A percentile compares a stretch with the other conserved stretches of the same genome.
Evolutionary conservation across 352 stramenopile genomes (phyloP).

Genomic region (Globisporangium sylvaticum): DNA sequence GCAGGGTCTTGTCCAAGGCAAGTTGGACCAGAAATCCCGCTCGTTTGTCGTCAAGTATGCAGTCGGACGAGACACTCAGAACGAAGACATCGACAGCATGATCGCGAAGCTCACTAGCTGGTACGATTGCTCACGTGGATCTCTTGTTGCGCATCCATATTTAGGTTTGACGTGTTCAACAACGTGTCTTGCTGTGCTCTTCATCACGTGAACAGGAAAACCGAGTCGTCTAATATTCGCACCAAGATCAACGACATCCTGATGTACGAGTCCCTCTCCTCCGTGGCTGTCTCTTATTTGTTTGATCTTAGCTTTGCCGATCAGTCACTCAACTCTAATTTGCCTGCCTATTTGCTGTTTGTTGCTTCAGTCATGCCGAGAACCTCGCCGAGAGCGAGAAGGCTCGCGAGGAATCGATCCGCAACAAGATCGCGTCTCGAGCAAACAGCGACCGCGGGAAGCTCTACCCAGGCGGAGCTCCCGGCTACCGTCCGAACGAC

Average conservation of each 20-base stretch:
- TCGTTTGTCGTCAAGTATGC: conserved; percentile 85
- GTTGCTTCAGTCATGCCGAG: conserved; percentile 40
- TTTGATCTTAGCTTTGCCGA: not conserved
- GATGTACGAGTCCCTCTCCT: conserved; percentile 25
- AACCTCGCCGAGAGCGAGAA: conserved; percentile 49
- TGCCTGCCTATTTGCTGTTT: not conserved
- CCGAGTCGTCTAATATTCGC: conserved; percentile 52
- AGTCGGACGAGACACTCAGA: conserved; percentile 82
- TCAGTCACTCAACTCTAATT: not conserved
- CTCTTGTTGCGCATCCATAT: not conserved
- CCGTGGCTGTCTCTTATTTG: conserved; percentile 6
- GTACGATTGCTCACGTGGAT: conserved; percentile 16
- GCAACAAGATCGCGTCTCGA: conserved; percentile 47
- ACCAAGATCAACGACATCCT: conserved; percentile 68
- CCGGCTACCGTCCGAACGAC: conserved; percentile 37
- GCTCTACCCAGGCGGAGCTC: conserved; percentile 15
- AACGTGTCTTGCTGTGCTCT: not conserved
- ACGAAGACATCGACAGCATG: conserved; percentile 86
- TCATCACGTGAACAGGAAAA: conserved; percentile 33
- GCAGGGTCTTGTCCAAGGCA: conserved; percentile 86
- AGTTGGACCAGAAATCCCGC: conserved; percentile 86
- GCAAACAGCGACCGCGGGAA: conserved; percentile 52
- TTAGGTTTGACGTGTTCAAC: too few relatives aligned
- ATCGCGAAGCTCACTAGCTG: conserved; percentile 85
- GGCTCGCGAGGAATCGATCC: conserved; percentile 42